These are phyloP conservation scores for Leccinellum albellum DNA, from an alignment of 768 basidiomycete species.

Conservation along the genomic window DNA sequence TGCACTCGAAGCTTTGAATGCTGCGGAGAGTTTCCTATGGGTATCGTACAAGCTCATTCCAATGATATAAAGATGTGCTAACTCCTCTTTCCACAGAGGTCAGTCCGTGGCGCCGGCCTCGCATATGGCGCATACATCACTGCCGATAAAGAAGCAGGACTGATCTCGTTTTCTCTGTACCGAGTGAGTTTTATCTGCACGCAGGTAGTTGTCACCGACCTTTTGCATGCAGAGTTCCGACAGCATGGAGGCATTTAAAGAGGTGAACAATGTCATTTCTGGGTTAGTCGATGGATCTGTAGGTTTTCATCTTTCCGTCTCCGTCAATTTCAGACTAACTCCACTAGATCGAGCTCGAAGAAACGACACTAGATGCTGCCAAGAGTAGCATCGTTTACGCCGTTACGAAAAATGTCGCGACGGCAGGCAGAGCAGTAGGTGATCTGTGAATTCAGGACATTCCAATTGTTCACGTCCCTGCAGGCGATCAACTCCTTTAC, in stretches of 20 bases:
- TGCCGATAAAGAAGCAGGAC: conserved; percentile 73
- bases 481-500: conserved; percentile 81
- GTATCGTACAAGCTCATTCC: conserved; percentile 35
- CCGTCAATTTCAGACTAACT: background rate
- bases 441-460: background rate
- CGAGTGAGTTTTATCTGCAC: conserved; percentile 45
- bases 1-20: conserved; percentile 85
- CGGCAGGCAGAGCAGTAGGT: conserved; percentile 81
- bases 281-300: conserved; percentile 84
- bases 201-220: background rate
- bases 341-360: conserved; percentile 70
- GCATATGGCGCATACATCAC: conserved; percentile 87
- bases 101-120: conserved; percentile 89
- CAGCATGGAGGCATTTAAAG: conserved; percentile 72
- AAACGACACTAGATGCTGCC: conserved; percentile 81
- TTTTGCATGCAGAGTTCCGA: conserved; percentile 64
- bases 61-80: conserved; percentile 4
- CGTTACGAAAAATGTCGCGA: conserved; percentile 78
- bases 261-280: conserved; percentile 72
- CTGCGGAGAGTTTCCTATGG: conserved; percentile 94
- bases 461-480: conserved; percentile 4
- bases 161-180: conserved; percentile 74
- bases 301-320: conserved; percentile 18
- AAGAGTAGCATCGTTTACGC: conserved; percentile 88
- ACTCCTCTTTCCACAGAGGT: conserved; percentile 48